phyloP scores from a whole-genome alignment of 2,329 filamentous ascomycete species.

The Anthostomella pinea region DNA sequence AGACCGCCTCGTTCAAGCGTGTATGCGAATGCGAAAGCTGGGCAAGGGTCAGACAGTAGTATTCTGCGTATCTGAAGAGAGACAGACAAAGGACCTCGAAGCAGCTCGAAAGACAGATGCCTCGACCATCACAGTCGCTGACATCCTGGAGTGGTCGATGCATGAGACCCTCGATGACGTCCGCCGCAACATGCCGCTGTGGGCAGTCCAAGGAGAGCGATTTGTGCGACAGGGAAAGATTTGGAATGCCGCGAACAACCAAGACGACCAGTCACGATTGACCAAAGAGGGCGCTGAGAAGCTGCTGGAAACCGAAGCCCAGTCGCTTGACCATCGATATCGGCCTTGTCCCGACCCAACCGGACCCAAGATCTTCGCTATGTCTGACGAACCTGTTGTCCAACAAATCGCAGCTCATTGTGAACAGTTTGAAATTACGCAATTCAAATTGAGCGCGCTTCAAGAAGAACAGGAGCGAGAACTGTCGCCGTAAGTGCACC shows the following conservation, averaged over 20 bases:
- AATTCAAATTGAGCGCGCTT: constrained; percentile 37
- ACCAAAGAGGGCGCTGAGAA: constrained; percentile 31
- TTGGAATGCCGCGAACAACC: constrained; percentile 30
- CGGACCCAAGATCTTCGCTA: too few relatives aligned
- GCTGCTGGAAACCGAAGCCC: constrained; percentile 55
- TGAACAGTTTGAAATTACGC: constrained; percentile 31
- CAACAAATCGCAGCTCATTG: constrained; percentile 30
- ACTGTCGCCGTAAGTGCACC: constrained; percentile 60
- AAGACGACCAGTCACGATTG: constrained; percentile 7
- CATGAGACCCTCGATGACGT: constrained; percentile 52
- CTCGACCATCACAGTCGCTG: constrained; percentile 41
- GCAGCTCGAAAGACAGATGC: background rate
- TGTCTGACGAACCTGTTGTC: background rate
- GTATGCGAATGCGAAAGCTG: too few relatives aligned
- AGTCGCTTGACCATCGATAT: constrained; percentile 52
- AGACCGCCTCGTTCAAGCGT: constrained; percentile 60
- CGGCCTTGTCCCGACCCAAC: too few relatives aligned
- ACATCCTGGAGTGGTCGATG: constrained; percentile 61
- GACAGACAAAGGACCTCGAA: too few relatives aligned
- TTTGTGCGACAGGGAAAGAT: constrained; percentile 41
- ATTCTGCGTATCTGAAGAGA: too few relatives aligned
- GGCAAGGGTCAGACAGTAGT: too few relatives aligned
- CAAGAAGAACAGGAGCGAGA: constrained; percentile 70
- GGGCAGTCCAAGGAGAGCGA: constrained; percentile 57
- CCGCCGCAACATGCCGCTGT: constrained; percentile 51